Base-by-base conservation (phyloP, 768 basidiomycete genomes). In the Daedalea quercina region DNA sequence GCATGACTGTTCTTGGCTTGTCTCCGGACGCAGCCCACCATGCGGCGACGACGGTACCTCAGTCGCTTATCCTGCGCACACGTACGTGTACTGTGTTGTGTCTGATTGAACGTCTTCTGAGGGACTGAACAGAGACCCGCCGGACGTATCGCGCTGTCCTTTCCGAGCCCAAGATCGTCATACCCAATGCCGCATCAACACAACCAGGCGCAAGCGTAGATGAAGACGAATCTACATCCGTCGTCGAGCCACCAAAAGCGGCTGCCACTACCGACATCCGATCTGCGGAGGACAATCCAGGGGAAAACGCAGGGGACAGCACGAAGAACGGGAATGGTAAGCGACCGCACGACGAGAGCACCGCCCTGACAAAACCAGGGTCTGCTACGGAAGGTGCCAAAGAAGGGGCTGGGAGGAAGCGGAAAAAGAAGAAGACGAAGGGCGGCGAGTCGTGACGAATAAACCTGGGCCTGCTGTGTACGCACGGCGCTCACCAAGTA, bases 131-230 rank as follows among this genome's bases (percentile, higher is more conserved):
- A 91, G 90, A 88, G 70, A 88, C 89, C 0, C 85, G 90, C 28
- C 81, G 79, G 62, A 90, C 88, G 3, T 90, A 87, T 60, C 80
- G 89, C 4, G 85, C 90, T 0, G 77, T 91, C 0, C 69, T 92
- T 20, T 90, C 89, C 2, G 86, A 88, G 61, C 87, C 90, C 0
- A 78, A 65, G 44, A 64, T 90, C 9, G 75, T 91, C 11, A 65
- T 89, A 1, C 84, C 84, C 2, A 40, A 49, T 37, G 24, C 23
- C 24, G 6, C 23, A 11, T 12, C 15, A 22, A 9, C 37, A 11
- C 50, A n/a, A 12, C 44, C 28, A 44, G 7, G 42, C 35, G 31
- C 13, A 47, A 11, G 25, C 17, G 11, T 31, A 11, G 28, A 11
- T 11, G 28, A 31, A 11, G 6, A 4, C 28, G 6, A 31, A 31